Evolutionary conservation across 768 basidiomycete species (phyloP), one percentile per base, ranked within the genome.

Genomic region (Tulasnella sp.): DNA sequence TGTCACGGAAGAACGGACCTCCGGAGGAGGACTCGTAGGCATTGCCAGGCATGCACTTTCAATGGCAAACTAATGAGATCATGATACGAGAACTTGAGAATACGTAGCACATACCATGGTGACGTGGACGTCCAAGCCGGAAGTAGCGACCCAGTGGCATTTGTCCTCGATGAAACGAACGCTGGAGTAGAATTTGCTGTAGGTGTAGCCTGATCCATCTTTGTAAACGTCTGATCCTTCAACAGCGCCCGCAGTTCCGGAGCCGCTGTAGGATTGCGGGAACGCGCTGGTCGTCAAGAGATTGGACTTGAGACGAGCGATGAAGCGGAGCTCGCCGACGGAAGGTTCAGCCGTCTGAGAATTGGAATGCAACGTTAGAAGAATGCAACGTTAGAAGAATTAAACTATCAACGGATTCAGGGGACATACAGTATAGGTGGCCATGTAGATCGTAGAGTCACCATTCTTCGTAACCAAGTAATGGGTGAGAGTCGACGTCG

Each of bases 1-100:
- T 81, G 87, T 87, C 87, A 58, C 88, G 86, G 87, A 89, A 88
- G 84, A 89, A 89, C 22, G 88, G 89, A 24, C 89, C 88, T 75
- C 89, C 89, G 22, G 88, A 89, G 5, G 87, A 88, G 24, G 85
- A 84, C 81, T 90, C 89, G 79, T 89, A 90, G 54, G 87, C 85
- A 11, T 87, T 86, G 54, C 87, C 85, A 37, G 88, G 88, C 46
- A 90, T 85, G 34, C 22, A 22, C 88, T 88, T 79, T 82, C 89
- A 34, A 40, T 40, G 14, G 42, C 40, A 24, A 74, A 18, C 14
- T 18, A 46, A 14, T 46, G 16, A 41, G 73, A 20, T 37, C 37
- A 74, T 74, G 73, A 5, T n/a, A 20, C 2, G 73, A 7, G 8
- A 41, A 18, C 24, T 37, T 24, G 7, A 1, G 8, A 37, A 20